A percentile compares a stretch with the other conserved stretches of the same genome.
Conservation (phyloP, 2,329 filamentous ascomycete species). For the Scytalidium sp. region DNA sequence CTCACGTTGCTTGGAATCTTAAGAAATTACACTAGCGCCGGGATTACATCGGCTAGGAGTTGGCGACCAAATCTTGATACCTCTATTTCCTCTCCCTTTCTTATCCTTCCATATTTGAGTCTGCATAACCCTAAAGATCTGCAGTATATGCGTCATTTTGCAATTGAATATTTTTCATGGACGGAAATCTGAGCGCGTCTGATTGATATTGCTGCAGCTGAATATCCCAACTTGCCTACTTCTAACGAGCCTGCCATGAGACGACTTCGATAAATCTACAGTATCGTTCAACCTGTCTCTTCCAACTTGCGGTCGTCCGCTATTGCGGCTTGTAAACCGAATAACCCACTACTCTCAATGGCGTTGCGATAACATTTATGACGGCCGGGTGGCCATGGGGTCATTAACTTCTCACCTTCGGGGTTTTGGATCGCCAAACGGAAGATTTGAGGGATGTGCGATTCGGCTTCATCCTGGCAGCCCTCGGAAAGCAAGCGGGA, state of each 20-base stretch:
- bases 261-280: slow-evolving; percentile 20
- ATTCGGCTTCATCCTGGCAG: too few species aligned
- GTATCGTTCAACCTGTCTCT: slow-evolving; percentile 42
- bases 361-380: slow-evolving; percentile 34
- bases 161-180: too few species aligned
- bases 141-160: too few species aligned
- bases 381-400: slow-evolving; percentile 39
- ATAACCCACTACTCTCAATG: slow-evolving; percentile 38
- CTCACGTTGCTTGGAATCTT: background rate
- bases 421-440: background rate
- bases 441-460: background rate
- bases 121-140: too few species aligned
- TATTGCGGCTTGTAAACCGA: slow-evolving; percentile 39
- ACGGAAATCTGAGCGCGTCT: too few species aligned
- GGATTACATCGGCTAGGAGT: background rate
- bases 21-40: background rate
- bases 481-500: too few species aligned
- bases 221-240: background rate
- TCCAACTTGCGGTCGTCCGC: slow-evolving; percentile 34
- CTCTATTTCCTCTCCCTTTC: background rate
- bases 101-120: too few species aligned
- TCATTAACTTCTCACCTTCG: too few species aligned
- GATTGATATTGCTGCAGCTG: background rate
- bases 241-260: slow-evolving; percentile 26
- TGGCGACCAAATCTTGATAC: background rate